phyloP scores from a whole-genome alignment of 1,284 basidiomycete genomes.

The Malassezia dermatis region DNA sequence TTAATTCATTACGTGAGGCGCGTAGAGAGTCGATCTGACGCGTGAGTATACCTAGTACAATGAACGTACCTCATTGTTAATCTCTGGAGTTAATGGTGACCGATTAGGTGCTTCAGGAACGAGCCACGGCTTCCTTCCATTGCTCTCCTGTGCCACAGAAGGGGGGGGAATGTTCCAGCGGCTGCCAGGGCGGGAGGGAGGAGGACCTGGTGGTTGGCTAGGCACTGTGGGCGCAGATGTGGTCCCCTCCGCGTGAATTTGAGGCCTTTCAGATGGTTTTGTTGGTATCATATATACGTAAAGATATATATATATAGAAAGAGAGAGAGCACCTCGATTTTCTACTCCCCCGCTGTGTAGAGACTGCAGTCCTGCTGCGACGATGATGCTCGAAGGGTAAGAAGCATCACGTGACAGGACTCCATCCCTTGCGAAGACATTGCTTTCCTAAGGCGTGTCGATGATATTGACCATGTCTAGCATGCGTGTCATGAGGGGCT shows the following conservation, averaged over 20 bases:
- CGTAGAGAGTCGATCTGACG: neutral
- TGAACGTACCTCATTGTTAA: conserved; percentile 1
- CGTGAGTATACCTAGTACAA: neutral
- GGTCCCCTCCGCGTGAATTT: neutral
- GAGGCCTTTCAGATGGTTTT: neutral
- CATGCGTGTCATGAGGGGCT: neutral
- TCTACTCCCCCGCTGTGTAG: neutral
- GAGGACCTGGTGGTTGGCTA: neutral
- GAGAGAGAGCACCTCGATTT: neutral
- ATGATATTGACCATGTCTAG: neutral
- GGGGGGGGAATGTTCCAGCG: conserved; percentile 5
- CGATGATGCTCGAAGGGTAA: neutral
- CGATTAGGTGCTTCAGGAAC: neutral
- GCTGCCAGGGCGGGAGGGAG: neutral
- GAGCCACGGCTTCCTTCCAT: neutral
- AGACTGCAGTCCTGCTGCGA: neutral
- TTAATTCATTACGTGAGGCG: neutral
- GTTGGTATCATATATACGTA: neutral
- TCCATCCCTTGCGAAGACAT: neutral
- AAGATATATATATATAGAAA: neutral
- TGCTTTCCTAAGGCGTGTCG: neutral
- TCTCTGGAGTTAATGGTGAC: conserved; percentile 2
- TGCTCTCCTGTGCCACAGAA: neutral
- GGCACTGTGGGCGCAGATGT: neutral
- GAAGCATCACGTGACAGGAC: neutral